Evolutionary conservation across 257 asterid genomes (phyloP), one percentile per base, ranked within the genome.

Genomic region (Capsicum chinense): DNA sequence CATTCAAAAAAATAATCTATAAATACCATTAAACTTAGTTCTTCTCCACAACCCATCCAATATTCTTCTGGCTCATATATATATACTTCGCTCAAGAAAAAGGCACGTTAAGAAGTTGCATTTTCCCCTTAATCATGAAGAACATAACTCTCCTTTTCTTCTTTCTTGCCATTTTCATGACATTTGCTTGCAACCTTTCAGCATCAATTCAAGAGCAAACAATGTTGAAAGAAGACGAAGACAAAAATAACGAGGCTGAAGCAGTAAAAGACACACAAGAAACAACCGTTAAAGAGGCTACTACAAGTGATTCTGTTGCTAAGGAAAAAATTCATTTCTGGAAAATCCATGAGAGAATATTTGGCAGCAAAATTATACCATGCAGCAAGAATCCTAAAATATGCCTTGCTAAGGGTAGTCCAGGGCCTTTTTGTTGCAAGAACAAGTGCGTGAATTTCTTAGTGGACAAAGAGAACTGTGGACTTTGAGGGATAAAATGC

Each of bases 401-500:
- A 19, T 93, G 95, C 17, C 84, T 82, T 0, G 69, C 35, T 0
- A 83, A 81, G 92, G 93, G 94, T 62, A 91, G 95, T 79, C 90
- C 91, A 0, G 93, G 95, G 12, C 92, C 90, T 0, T 87, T 90
- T 84, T 92, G 98, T 48, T 93, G 97, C 91, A 89, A 89, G 84
- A 91, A 86, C 74, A 88, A 86, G 79, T 93, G 98, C 59, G 92
- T 91, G 6, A 76, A 91, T 16, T 83, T 88, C 4, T 63, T 44
- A 2, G 83, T 15, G 1, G 98, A 93, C 64, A 85, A 87, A 37
- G 5, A 57, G 2, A 93, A 92, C 48, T 93, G 98, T 63, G 98
- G 98, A 0, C 86, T 8, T 84, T 93, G 97, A 79, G 98, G 97
- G 5, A 57, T 84, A 4, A 90, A 57, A 71, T 93, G 98, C 86